Conservation (phyloP, 2,329 filamentous ascomycete genomes). For the Phyllosticta paracitricarpa region DNA sequence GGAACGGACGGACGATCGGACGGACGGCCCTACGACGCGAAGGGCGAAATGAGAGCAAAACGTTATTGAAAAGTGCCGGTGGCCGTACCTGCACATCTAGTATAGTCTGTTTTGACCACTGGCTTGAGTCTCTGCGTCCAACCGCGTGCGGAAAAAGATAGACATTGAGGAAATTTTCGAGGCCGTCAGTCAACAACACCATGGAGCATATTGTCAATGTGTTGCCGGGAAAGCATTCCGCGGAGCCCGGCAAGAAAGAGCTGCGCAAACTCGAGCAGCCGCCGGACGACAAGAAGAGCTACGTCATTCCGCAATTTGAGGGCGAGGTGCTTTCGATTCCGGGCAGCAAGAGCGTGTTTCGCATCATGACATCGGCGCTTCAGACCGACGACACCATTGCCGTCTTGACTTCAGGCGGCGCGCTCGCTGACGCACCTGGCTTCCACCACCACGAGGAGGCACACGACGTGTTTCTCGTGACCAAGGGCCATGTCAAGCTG, state of each 20-base stretch:
- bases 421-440: conserved; percentile 34
- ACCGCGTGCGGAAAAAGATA: neutral
- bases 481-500: conserved; percentile 46
- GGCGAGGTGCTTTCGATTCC: conserved; percentile 41
- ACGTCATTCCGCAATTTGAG: conserved; percentile 40
- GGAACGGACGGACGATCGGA: neutral
- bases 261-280: conserved; percentile 17
- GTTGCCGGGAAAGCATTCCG: neutral
- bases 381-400: conserved; percentile 41
- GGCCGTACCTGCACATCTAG: neutral
- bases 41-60: neutral
- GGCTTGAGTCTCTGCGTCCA: neutral
- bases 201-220: neutral
- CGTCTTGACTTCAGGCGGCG: conserved; percentile 39
- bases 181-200: neutral
- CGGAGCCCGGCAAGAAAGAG: neutral
- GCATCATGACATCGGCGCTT: conserved; percentile 40
- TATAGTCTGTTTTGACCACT: neutral
- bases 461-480: conserved; percentile 45
- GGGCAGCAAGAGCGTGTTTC: conserved; percentile 41
- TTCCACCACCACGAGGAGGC: conserved; percentile 46
- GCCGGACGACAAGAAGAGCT: conserved; percentile 30
- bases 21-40: neutral
- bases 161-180: neutral
- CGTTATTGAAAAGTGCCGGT: neutral